Conservation (phyloP, 805 yeast genomes). For the Cephaloascus albidus region DNA sequence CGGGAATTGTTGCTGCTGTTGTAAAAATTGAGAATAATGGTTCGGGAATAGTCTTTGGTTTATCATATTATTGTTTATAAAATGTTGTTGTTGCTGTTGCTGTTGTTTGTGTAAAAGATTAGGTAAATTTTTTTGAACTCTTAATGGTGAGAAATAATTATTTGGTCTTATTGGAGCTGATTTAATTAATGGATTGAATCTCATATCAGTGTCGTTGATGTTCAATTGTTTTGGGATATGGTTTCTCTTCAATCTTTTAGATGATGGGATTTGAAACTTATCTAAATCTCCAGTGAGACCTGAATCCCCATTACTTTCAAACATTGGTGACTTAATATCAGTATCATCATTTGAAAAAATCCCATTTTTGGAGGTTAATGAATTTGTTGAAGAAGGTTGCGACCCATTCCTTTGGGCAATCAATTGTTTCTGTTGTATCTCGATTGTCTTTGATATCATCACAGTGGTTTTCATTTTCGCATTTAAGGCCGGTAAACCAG, state of each 20-base stretch:
- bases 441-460: constrained; percentile 10
- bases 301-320: neutral
- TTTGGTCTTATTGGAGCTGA: constrained; percentile 19
- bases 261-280: constrained; percentile 8
- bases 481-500: constrained; percentile 12
- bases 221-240: constrained; percentile 19
- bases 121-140: neutral
- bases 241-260: constrained; percentile 15
- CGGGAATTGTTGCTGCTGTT: neutral
- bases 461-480: constrained; percentile 8
- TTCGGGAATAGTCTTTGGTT: no score
- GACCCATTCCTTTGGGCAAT: constrained; percentile 10
- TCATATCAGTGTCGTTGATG: constrained; percentile 5
- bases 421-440: constrained; percentile 10
- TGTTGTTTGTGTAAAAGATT: neutral
- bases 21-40: neutral
- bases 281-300: constrained; percentile 2
- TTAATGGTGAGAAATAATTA: neutral
- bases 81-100: neutral
- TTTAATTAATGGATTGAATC: constrained; percentile 14
- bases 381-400: neutral
- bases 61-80: no score
- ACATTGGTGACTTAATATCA: neutral
- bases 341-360: neutral
- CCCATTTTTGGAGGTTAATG: neutral